Evolutionary conservation across 208 protist genomes (phyloP), one percentile per base, ranked within the genome.

Genomic region (Strigomonas oncopelti): DNA sequence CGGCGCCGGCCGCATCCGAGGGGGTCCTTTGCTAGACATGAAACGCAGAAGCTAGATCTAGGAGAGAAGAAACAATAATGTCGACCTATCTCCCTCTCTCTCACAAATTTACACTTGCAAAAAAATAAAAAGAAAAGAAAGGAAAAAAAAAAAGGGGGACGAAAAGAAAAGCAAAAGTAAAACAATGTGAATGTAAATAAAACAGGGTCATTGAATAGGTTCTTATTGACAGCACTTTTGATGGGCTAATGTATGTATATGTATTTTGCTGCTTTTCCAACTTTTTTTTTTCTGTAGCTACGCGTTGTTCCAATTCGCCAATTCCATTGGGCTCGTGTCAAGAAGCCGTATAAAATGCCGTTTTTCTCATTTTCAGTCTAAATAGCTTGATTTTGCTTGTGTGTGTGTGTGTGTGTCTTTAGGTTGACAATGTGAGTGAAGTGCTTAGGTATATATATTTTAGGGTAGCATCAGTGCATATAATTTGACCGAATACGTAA

Each of bases 401-500:
- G 4, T 42, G 7, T 42, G 34, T 42, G 34, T 48, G 16, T 48
- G 16, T 20, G 16, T 14, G 3, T n/a, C n/a, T n/a, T n/a, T n/a
- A n/a, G n/a, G n/a, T n/a, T n/a, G 16, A 48, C 1, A 20, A n/a
- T 20, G 9, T 20, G 5, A n/a, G 1, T 20, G 1, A 48, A 48
- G 1, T 48, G 18, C 11, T 48, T 48, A 4, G 11, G 11, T 11
- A 14, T 14, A 42, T 42, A 14, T 4, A 4, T 14, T 14, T 48
- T 48, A 48, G 13, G 62, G 62, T 28, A 42, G 8, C 62, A 67
- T 67, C 3, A 67, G n/a, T 45, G 29, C 24, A 51, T 59, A 32
- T 18, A 67, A n/a, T 36, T 67, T 67, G 9, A 45, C 51, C 1
- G 62, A 31, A 53, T 67, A 67, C 51, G 45, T 59, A 2, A 42